Conservation (phyloP, 2,329 filamentous ascomycete species). For the Arthroderma sp. region DNA sequence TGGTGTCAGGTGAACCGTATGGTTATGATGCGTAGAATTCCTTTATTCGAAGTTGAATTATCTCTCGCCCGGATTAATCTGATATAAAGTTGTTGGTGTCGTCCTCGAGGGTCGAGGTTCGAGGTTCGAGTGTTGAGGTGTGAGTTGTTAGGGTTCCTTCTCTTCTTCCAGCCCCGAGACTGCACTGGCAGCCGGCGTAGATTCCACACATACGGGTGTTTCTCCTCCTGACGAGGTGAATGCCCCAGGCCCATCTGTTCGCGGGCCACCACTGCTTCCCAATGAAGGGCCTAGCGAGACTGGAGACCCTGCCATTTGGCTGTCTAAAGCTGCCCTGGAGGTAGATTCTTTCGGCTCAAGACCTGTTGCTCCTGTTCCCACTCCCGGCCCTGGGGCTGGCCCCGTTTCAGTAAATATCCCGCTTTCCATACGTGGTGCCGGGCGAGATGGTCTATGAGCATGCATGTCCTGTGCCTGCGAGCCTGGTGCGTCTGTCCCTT, state of each 20-base stretch:
- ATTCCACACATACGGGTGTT: not conserved
- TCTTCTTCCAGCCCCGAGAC: not conserved
- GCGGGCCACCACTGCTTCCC: slow-evolving; percentile 6
- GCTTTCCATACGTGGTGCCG: slow-evolving; percentile 2
- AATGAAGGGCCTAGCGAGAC: slow-evolving; percentile 5
- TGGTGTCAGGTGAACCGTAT: too few relatives aligned
- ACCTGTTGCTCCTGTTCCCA: not conserved
- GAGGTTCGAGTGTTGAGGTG: too few relatives aligned
- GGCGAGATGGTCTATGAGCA: slow-evolving; percentile 6
- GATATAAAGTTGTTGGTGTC: too few relatives aligned
- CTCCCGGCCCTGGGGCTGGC: too few relatives aligned
- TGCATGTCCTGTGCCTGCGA: slow-evolving; percentile 10
- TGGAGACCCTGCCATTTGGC: slow-evolving; percentile 4
- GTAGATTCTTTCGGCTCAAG: slow-evolving; percentile 8
- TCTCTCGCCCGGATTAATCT: too few relatives aligned
- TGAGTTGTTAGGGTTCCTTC: not conserved
- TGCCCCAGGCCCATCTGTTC: not conserved
- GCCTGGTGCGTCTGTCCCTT: slow-evolving; percentile 2
- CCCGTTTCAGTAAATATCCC: slow-evolving; percentile 1
- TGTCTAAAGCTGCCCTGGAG: slow-evolving; percentile 7
- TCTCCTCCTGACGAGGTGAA: not conserved
- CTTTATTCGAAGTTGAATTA: too few relatives aligned
- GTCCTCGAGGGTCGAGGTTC: too few relatives aligned
- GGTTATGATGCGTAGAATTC: too few relatives aligned
- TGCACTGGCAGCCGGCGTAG: not conserved